These are phyloP conservation scores for Gyromitra esculenta DNA, from an alignment of 2,329 filamentous ascomycete species.

Conservation along the genomic window DNA sequence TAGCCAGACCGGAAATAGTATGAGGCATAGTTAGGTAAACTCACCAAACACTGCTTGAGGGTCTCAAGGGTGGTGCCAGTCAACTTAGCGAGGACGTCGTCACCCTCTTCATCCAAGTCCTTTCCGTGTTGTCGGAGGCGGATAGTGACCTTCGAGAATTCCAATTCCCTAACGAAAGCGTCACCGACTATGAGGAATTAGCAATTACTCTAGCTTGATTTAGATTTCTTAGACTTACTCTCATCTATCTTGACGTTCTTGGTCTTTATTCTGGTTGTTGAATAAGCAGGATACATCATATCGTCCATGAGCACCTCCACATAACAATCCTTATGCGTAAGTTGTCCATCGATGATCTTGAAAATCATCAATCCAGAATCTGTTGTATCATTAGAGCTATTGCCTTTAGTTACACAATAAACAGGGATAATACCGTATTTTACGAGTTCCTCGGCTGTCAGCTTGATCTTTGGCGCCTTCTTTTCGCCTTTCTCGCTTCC, in stretches of 20 bases:
- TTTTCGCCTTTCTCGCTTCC: slow-evolving; percentile 63
- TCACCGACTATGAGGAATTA: slow-evolving; percentile 72
- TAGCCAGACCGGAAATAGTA: slow-evolving; percentile 44
- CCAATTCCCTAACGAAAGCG: slow-evolving; percentile 95
- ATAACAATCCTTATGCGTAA: slow-evolving; percentile 78
- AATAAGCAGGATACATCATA: slow-evolving; percentile 88
- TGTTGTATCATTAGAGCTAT: slow-evolving; percentile 61
- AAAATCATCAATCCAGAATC: slow-evolving; percentile 95
- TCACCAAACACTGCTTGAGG: slow-evolving; percentile 83
- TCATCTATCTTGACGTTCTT: slow-evolving; percentile 82
- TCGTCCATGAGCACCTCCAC: slow-evolving; percentile 94
- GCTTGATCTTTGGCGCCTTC: slow-evolving; percentile 76
- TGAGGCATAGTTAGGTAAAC: slow-evolving; percentile 58
- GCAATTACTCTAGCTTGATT: slow-evolving; percentile 22
- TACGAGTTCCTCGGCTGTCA: slow-evolving; percentile 81
- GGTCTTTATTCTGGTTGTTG: slow-evolving; percentile 77
- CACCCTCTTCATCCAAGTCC: slow-evolving; percentile 72
- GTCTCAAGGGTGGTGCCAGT: slow-evolving; percentile 86
- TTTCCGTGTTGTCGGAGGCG: slow-evolving; percentile 83
- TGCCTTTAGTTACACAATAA: slow-evolving; percentile 6
- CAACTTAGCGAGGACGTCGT: slow-evolving; percentile 81
- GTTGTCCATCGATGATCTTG: slow-evolving; percentile 87
- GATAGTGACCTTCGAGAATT: slow-evolving; percentile 91
- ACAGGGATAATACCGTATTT: slow-evolving; percentile 70
- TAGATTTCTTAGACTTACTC: slow-evolving; percentile 63